Base-by-base conservation (phyloP, 306 rosid species). In the Vachellia collinsii region DNA sequence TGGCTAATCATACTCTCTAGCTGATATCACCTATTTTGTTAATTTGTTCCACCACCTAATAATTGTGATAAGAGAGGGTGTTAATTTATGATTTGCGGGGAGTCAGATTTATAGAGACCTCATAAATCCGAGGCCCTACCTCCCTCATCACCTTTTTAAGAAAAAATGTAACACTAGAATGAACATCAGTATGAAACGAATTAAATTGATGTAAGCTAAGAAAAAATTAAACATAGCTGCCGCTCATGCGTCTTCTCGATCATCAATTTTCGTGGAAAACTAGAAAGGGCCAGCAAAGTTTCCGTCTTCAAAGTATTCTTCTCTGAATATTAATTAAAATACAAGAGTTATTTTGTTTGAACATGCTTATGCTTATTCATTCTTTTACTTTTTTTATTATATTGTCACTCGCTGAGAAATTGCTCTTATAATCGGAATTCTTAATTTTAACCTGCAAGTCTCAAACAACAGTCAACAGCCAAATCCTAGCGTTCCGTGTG, bases 231-330 rank as follows among this genome's bases (percentile, higher is more conserved):
- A 62, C 39, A 62, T 29, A 3, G 41, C 41, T 62, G 41, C 68
- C 20, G 68, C n/a, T 13, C 34, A 13, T 64, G 23, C 44, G 44
- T 37, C 9, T 64, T 80, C 20, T 23, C 23, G 7, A n/a, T 11
- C 19, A 48, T 42, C 5, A 54, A 36, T 66, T 54, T 65, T 29
- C 6, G 47, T 3, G 29, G 53, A 67, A 81, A 81, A 34, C 64
- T 36, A 69, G 23, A 66, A 56, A 34, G 34, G 58, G 64, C 56
- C 71, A 54, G 10, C 20, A 75, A 42, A n/a, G 42, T 81, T 44
- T 75, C 76, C 19, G 58, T 19, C 54, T 81, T 81, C 76, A 8
- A 22, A 58, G 14, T 58, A 22, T 58, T 81, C 70, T 75, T 58
- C 34, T 25, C 34, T 25, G 25, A 16, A 38, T 67, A 39, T 68